Base-by-base conservation (phyloP, 768 basidiomycete species). In the Boletus sp. region DNA sequence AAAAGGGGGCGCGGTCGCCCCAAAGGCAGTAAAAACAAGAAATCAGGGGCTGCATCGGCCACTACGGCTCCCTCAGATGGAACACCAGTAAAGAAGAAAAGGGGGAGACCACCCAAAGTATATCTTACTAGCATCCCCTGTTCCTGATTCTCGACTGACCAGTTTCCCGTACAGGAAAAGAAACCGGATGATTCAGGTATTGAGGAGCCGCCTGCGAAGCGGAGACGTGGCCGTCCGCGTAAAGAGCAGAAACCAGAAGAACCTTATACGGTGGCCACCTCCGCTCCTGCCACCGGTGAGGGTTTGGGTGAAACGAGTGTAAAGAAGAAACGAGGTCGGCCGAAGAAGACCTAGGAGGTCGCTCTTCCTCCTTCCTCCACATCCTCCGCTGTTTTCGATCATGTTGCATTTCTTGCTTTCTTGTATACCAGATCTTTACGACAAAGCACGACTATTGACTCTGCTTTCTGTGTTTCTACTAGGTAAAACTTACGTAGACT, bases 1-100 rank as follows among this genome's bases (percentile, higher is more conserved):
- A 94, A 92, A 76, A 85, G 93, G 64, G 84, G 89, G 65, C 82
- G 93, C 44, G 93, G 93, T 50, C 84, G 93, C 60, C 93, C 93
- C 56, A 91, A 87, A 71, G 93, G 93, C 63, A 90, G 88, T 72
- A 94, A 90, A 76, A 83, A 83, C 73, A 83, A 82, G 76, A 81
- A 79, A 65, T 70, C 67, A 60, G 65, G 69, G 67, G 73, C 66
- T 55, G 59, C 72, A 37, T 61, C 71, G 51, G 37, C 70, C 15
- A 58, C 72, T 17, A 58, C 64, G 14, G 56, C 56, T 29, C 57
- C 66, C 48, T 61, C 72, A 56, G 67, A 69, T 49, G 68, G 64
- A 1, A 38, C 65, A 23, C 66, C 57, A 41, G 50, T 65, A 50
- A 79, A 78, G 72, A 74, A 75, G 62, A 79, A 77, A 50, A 71